Evolutionary conservation across 441 rosid genomes (phyloP).

Genomic region (Euphorbia celastroides): DNA sequence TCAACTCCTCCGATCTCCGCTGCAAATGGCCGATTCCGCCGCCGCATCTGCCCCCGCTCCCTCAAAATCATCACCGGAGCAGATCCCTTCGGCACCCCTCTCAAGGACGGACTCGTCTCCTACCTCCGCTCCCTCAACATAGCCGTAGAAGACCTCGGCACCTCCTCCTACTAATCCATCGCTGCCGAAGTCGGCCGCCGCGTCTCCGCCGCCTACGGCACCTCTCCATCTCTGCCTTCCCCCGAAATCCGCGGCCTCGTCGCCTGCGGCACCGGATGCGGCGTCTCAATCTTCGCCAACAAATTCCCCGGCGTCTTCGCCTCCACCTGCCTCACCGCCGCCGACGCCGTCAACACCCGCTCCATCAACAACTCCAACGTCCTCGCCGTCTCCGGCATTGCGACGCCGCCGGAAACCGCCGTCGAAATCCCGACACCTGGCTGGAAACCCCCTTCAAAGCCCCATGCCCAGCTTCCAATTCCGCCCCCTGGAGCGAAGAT

Average conservation of each 20-base stretch:
- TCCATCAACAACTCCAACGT: slow-evolving; percentile 84
- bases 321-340: slow-evolving; percentile 59
- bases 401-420: slow-evolving; percentile 47
- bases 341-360: slow-evolving; percentile 61
- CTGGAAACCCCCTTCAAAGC: slow-evolving; percentile 64
- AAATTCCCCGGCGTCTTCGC: slow-evolving; percentile 82
- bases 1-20: not conserved
- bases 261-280: slow-evolving; percentile 77
- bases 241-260: slow-evolving; percentile 56
- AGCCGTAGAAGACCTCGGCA: slow-evolving; percentile 76
- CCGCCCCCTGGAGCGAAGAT: slow-evolving; percentile 49
- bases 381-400: slow-evolving; percentile 67
- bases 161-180: slow-evolving; percentile 65
- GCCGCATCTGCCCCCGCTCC: slow-evolving; percentile 10
- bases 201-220: slow-evolving; percentile 35
- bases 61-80: slow-evolving; percentile 62
- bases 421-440: slow-evolving; percentile 62
- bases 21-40: slow-evolving; percentile 33
- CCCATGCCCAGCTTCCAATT: slow-evolving; percentile 69
- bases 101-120: slow-evolving; percentile 59
- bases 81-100: slow-evolving; percentile 52
- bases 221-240: slow-evolving; percentile 15
- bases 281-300: slow-evolving; percentile 87
- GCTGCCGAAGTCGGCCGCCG: slow-evolving; percentile 84
- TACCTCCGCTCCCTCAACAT: slow-evolving; percentile 73